phyloP scores from a whole-genome alignment of 306 rosid species.

The Mucuna pruriens region DNA sequence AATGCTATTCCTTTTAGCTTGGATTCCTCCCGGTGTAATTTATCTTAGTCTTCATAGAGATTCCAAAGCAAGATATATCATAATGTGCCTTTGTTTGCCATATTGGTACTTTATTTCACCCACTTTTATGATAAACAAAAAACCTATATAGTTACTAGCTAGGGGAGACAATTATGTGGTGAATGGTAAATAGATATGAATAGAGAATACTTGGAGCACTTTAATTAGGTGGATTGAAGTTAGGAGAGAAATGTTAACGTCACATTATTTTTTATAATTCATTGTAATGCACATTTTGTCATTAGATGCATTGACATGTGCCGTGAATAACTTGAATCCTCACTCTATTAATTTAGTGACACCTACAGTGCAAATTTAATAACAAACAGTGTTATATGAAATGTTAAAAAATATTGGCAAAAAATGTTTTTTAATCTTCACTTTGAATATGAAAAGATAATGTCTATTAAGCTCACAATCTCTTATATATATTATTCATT shows the following conservation, averaged over 20 bases:
- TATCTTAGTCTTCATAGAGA: conserved; percentile 20
- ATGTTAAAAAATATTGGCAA: too few relatives aligned
- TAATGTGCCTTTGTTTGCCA: conserved; percentile 34
- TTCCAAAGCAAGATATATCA: conserved; percentile 41
- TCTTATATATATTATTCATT: too few relatives aligned
- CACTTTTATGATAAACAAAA: conserved; percentile 28
- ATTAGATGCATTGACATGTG: not conserved
- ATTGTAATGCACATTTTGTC: not conserved
- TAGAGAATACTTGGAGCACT: not conserved
- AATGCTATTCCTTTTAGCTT: conserved; percentile 55
- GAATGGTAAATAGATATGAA: conserved; percentile 26
- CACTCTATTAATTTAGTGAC: not conserved
- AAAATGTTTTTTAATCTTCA: too few relatives aligned
- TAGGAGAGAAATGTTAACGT: not conserved
- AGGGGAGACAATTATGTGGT: conserved; percentile 1
- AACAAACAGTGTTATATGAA: not conserved
- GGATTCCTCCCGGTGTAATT: conserved; percentile 38
- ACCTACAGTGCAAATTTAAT: not conserved
- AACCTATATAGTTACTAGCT: not conserved
- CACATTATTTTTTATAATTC: not conserved
- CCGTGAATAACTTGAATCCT: not conserved
- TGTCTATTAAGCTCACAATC: too few relatives aligned
- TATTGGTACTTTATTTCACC: conserved; percentile 27
- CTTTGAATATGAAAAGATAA: too few relatives aligned
- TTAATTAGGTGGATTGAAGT: not conserved